Base-by-base conservation (phyloP, 257 asterid genomes). In the Fraxinus americana region DNA sequence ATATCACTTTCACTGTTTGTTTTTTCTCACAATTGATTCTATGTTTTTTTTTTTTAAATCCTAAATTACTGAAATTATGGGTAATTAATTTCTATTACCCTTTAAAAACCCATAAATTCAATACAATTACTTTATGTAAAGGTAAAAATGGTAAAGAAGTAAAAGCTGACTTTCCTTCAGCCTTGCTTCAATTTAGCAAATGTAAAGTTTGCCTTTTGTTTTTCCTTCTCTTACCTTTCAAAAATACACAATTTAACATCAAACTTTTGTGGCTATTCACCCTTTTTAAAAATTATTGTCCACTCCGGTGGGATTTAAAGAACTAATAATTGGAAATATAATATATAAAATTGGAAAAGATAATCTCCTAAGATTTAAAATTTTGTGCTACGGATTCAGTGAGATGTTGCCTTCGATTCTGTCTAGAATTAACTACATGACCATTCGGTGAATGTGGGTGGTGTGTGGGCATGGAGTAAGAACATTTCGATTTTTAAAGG, bases 111-210 rank as follows among this genome's bases (percentile, higher is more conserved):
- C 63, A 73, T 29, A 63, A 63, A 63, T 63, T 63, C 69, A 25
- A 63, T 11, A 4, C 16, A 27, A 34, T 67, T 43, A 67, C 82
- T 73, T 57, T 29, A n/a, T 36, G 25, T 36, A 66, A 39, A 71
- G 43, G 54, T 30, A 32, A 66, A 66, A 57, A 52, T 52, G 63
- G 57, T 29, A 32, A 14, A 7, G 27, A 54, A 11, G 36, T 76
- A 76, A 76, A 59, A 45, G 84, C 78, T 73, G 84, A 80, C 87
- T 76, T 77, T 57, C 21, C 21, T 75, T 72, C 21, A 67, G 63
- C 43, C 29, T 39, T 69, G 78, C 27, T 50, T 2, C 3, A 29
- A 38, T 72, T 72, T 17, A 48, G 76, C 67, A 73, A 76, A 80
- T 59, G 68, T 78, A 77, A 77, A 73, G 59, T 19, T 67, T 59